Base-by-base conservation (phyloP, 192 early-diverging fungal genomes). In the Coemansia sp. region DNA sequence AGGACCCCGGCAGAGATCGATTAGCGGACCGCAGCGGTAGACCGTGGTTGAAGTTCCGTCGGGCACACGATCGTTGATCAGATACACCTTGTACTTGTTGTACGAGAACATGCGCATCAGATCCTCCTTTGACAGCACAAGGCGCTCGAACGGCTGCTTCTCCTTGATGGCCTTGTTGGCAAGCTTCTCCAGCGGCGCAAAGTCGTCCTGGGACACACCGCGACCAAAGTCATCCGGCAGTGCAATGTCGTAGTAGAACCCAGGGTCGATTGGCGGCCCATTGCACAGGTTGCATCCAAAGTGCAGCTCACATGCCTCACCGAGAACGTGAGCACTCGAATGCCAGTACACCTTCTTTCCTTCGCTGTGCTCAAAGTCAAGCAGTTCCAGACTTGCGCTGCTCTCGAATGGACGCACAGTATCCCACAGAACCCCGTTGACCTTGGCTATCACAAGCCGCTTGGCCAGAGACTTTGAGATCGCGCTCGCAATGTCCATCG, bases 281-380 rank as follows among this genome's bases (percentile, higher is more conserved):
- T 97, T 90, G 83, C 97, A 99, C 65, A 99, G 87, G 68, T 98
- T 92, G 85, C 96, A 95, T 59, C 95, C 95, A 77, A 95, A 99
- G 85, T 98, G 94, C 77, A 90, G 88, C 86, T 99, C 97, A 72
- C 95, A 94, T 43, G 95, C 94, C 83, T 98, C 95, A 61, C 97
- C 97, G 63, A 99, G 79, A 74, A 98, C 91, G 82, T 98, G 96
- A 10, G 97, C 97, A 65, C 91, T 93, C 25, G 96, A 98, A 85
- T 98, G 97, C 97, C 97, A 99, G 84, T 93, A 99, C 25, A 99
- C 97, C 83, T 83, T 86, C 82, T 93, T 93, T 61, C 91, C 97
- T 71, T 98, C 96, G 40, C 90, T 87, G 50, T 92, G 77, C 64
- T 98, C 95, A 86, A 99, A 99, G 75, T 95, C 95, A 42, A 99